Conservation (phyloP, 768 basidiomycete species). For the Gloeostereum incarnatum region DNA sequence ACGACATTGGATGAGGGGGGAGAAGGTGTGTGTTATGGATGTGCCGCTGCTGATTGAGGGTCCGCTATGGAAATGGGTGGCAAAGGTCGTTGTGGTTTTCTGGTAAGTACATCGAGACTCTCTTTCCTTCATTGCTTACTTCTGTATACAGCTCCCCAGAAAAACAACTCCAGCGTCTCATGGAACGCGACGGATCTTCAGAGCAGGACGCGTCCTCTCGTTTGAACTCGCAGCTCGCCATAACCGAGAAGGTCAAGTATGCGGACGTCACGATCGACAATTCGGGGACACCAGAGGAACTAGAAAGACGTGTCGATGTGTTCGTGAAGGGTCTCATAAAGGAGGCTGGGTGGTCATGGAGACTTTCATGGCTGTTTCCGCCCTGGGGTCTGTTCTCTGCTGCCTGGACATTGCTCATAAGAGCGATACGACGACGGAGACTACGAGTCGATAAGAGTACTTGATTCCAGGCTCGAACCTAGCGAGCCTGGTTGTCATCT, state of each 20-base stretch:
- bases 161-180: constrained; percentile 77
- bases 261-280: constrained; percentile 89
- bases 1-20: constrained; percentile 65
- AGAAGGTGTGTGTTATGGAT: constrained; percentile 77
- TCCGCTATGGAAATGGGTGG: constrained; percentile 76
- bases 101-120: constrained; percentile 54
- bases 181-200: constrained; percentile 61
- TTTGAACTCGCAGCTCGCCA: constrained; percentile 72
- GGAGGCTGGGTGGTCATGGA: constrained; percentile 48
- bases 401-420: constrained; percentile 15
- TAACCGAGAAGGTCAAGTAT: constrained; percentile 70
- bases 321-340: constrained; percentile 34
- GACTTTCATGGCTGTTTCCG: constrained; percentile 53
- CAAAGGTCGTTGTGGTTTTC: constrained; percentile 80
- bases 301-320: constrained; percentile 43
- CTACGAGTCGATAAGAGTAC: no score
- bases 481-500: no score
- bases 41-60: constrained; percentile 91
- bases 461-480: no score
- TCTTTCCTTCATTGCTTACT: background rate
- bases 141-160: constrained; percentile 53
- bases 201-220: constrained; percentile 63
- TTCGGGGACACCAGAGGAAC: constrained; percentile 62
- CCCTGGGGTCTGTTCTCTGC: constrained; percentile 43
- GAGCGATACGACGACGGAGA: no score